A percentile compares a stretch with the other conserved stretches of the same genome.
These are phyloP conservation scores for Bolboschoenoplectus hybrid DNA, from an alignment of 202 grass and related monocot species.

Conservation along the genomic window DNA sequence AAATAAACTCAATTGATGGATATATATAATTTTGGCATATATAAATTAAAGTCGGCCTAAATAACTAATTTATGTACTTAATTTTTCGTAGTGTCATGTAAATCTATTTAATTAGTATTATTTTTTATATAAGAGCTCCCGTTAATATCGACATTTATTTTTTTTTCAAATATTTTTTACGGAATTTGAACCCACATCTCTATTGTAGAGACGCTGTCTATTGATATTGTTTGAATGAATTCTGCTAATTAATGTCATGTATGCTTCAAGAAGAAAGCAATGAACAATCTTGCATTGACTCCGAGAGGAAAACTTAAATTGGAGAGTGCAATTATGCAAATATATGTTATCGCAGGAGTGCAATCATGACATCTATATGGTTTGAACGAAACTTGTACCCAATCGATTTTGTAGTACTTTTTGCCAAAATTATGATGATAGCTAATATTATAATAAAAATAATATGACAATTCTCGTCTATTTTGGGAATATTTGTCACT, in stretches of 20 bases:
- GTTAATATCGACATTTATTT: too few relatives aligned
- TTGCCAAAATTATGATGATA: neutral
- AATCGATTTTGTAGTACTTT: neutral
- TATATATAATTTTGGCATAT: neutral
- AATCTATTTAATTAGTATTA: neutral
- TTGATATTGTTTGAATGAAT: neutral
- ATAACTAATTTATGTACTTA: too few relatives aligned
- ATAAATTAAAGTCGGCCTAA: neutral
- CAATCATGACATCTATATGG: neutral
- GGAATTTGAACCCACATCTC: too few relatives aligned
- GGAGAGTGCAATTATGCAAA: neutral
- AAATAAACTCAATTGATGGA: neutral
- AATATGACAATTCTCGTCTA: neutral
- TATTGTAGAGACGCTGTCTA: neutral
- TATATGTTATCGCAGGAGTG: neutral
- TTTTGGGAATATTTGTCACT: neutral
- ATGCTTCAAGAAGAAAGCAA: neutral
- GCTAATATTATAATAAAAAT: neutral
- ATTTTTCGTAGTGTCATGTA: neutral
- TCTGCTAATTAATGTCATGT: neutral
- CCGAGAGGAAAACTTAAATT: neutral
- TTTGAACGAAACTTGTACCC: neutral
- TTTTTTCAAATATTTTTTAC: too few relatives aligned
- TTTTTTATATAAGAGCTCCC: neutral
- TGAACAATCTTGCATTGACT: neutral